phyloP scores from a whole-genome alignment of 2,329 filamentous ascomycete species.

The Dothistroma septosporum region DNA sequence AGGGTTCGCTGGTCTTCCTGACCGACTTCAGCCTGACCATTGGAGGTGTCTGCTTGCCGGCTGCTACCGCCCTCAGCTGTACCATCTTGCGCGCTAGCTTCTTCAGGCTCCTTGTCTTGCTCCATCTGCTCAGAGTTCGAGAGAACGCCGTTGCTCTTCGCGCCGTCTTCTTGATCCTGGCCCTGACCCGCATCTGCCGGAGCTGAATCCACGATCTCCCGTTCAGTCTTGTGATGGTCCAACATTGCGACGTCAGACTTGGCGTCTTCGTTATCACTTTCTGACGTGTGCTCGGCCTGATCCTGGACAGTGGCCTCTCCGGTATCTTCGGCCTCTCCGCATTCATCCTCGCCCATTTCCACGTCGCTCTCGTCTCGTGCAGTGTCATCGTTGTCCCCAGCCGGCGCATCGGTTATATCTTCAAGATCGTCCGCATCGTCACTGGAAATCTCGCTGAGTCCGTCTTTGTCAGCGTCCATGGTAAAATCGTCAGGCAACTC shows the following conservation, averaged over 20 bases:
- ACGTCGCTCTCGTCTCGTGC: conserved; percentile 20
- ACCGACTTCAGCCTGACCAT: conserved; percentile 18
- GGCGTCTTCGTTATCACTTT: conserved; percentile 38
- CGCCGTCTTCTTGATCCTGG: conserved; percentile 38
- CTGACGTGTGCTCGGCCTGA: conserved; percentile 35
- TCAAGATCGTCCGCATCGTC: conserved; percentile 33
- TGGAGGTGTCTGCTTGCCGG: conserved; percentile 14
- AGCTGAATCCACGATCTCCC: conserved; percentile 45
- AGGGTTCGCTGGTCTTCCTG: conserved; percentile 43
- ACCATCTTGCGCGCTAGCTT: conserved; percentile 23
- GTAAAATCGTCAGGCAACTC: conserved; percentile 87
- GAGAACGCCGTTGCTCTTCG: conserved; percentile 37
- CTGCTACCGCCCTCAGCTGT: conserved; percentile 23
- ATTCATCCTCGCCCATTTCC: conserved; percentile 22
- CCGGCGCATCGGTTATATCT: conserved; percentile 17
- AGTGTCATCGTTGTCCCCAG: conserved; percentile 17
- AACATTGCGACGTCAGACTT: conserved; percentile 43
- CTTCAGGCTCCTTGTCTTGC: conserved; percentile 22
- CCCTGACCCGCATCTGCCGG: conserved; percentile 42
- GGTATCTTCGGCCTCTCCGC: conserved; percentile 21
- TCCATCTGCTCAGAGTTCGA: conserved; percentile 37
- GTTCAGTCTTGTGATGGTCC: conserved; percentile 31
- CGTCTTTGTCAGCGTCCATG: conserved; percentile 63
- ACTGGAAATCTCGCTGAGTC: conserved; percentile 44
- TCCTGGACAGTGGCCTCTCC: conserved; percentile 34